Conservation (phyloP, 176 grass and related monocot species). For the Urochloa ruziziensis region DNA sequence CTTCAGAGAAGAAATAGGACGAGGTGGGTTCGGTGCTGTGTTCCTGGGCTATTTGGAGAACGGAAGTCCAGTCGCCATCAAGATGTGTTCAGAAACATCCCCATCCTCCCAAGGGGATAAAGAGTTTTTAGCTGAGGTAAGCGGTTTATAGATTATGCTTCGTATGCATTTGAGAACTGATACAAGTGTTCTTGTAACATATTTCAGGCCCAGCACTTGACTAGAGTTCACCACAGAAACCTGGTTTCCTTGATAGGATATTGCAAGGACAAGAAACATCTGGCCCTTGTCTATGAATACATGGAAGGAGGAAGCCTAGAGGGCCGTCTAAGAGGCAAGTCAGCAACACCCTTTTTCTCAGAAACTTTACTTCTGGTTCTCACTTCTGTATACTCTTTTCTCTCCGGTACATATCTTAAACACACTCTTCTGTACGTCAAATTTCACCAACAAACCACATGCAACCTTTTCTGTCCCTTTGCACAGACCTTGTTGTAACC, state of each 20-base stretch:
- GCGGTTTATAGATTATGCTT: slow-evolving; percentile 1
- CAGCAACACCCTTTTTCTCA: no score
- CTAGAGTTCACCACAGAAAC: slow-evolving; percentile 64
- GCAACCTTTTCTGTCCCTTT: not conserved
- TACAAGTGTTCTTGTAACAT: not conserved
- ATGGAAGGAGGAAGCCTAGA: slow-evolving; percentile 46
- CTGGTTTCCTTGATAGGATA: slow-evolving; percentile 68
- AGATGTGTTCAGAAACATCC: slow-evolving; percentile 44
- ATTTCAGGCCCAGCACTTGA: slow-evolving; percentile 53
- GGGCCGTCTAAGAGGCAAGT: slow-evolving; percentile 32
- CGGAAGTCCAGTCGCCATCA: slow-evolving; percentile 67
- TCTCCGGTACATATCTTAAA: no score
- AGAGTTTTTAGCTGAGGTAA: slow-evolving; percentile 72
- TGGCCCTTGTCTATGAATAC: slow-evolving; percentile 56
- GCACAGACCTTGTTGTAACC: not conserved
- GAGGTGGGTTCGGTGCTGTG: slow-evolving; percentile 73
- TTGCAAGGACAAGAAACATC: slow-evolving; percentile 57
- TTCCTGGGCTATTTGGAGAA: slow-evolving; percentile 60
- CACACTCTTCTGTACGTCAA: no score
- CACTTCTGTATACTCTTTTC: no score
- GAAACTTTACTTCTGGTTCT: no score
- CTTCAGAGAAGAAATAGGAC: slow-evolving; percentile 60
- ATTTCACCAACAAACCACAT: no score
- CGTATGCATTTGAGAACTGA: not conserved
- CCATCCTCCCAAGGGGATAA: slow-evolving; percentile 49